Conservation (phyloP, 225 moss, liverwort and hornwort genomes). For the Antitrichia curtipendula region DNA sequence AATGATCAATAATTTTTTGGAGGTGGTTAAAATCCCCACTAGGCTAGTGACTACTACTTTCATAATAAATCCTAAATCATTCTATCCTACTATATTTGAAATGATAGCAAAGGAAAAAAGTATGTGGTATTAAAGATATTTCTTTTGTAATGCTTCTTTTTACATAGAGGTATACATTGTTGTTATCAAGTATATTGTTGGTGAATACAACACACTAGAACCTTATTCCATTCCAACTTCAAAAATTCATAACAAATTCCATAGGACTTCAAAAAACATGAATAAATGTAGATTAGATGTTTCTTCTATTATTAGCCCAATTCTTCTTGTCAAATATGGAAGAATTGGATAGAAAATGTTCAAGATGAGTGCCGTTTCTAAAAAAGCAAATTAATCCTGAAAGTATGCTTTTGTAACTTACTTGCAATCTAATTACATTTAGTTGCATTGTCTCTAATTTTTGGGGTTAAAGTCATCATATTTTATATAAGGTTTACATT, state of each 20-base stretch:
- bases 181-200: background rate
- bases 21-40: background rate
- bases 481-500: too few species aligned
- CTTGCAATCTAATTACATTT: background rate
- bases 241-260: background rate
- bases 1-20: background rate
- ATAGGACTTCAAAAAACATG: background rate
- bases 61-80: background rate
- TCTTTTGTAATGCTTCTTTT: background rate
- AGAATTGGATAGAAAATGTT: background rate
- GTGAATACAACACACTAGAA: background rate
- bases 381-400: too few species aligned
- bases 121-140: background rate
- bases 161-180: background rate
- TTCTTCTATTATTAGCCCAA: background rate
- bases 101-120: background rate
- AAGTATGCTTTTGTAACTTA: background rate
- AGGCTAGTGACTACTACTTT: background rate
- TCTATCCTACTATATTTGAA: background rate
- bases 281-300: background rate
- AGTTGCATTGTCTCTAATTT: background rate
- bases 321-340: background rate
- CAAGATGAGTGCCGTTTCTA: fast-evolving
- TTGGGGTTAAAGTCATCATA: background rate
- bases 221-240: background rate